Base-by-base conservation (phyloP, 352 stramenopile species). In the Hyaloperonospora brassicae region DNA sequence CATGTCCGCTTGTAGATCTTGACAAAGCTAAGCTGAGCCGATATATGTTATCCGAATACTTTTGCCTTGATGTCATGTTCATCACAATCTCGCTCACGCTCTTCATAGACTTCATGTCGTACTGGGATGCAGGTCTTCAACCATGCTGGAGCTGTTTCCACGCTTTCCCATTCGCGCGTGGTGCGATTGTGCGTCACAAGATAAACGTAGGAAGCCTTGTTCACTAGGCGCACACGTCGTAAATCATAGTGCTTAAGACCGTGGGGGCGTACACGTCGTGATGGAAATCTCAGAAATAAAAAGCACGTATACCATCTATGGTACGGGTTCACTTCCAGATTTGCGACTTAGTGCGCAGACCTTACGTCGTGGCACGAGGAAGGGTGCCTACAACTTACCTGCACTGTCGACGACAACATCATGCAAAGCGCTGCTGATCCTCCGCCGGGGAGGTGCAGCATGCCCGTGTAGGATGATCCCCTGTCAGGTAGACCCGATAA, bases 151-250 rank as follows among this genome's bases (percentile, higher is more conserved):
- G 73, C 48, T 70, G 65, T 46, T 89, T 86, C 63, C 3, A 70
- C 58, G 50, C 89, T 87, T 35, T 89, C 62, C 50, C 86, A 54
- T 55, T 93, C 82, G 40, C 89, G 89, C 22, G 83, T 93, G 14
- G 83, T 90, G 24, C 87, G 60, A 57, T 90, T 89, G 11, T 64
- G 74, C 31, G 67, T 54, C 9, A 69, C 79, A 13, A 93, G 69
- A 53, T 87, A 93, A 31, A 84, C 57, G 55, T 93, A 80, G 46
- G 89, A 89, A 27, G 60, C 67, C 17, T 89, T 67, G 6, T 34
- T 49, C 6, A 85, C 67, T 0, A 76, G 73, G 3, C 86, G 35
- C n/a, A 87, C 6, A 66, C 34, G 21, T 76, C 50, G 36, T 86
- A 89, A 50, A 79, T 40, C 55, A 86, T n/a, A n/a, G n/a, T 69